A percentile compares a stretch with the other conserved stretches of the same genome.
Evolutionary conservation across 345 rosid genomes (phyloP).

Genomic region (Anastatica hierochuntica): DNA sequence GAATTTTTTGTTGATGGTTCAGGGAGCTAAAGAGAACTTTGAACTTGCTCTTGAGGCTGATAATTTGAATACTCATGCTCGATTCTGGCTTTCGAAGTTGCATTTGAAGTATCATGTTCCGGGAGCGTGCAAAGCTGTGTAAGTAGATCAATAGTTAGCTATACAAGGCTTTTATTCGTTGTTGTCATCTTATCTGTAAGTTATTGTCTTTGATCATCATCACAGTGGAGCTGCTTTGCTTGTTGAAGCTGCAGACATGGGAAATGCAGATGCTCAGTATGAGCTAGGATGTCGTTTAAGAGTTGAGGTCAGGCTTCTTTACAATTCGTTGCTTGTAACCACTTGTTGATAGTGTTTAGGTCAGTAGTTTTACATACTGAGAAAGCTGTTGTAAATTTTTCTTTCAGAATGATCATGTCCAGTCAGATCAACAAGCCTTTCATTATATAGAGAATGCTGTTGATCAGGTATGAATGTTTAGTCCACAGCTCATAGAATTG

Average conservation of each 20-base stretch:
- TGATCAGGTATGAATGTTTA: conserved; percentile 53
- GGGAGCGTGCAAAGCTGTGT: conserved; percentile 80
- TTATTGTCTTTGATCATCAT: conserved; percentile 7
- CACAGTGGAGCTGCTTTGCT: conserved; percentile 84
- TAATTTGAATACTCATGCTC: conserved; percentile 70
- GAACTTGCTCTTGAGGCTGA: conserved; percentile 79
- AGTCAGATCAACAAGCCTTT: conserved; percentile 86
- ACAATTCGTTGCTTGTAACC: background rate
- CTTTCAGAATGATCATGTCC: conserved; percentile 59
- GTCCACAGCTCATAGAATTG: background rate
- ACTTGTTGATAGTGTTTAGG: no score
- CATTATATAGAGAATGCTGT: conserved; percentile 84
- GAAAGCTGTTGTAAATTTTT: background rate
- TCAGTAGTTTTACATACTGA: no score
- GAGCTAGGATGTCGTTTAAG: conserved; percentile 79
- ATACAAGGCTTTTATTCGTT: background rate
- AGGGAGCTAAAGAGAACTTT: conserved; percentile 89
- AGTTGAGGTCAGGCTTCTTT: conserved; percentile 47
- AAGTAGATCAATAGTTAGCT: conserved; percentile 23
- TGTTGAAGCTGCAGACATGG: conserved; percentile 93
- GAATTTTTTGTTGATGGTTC: background rate
- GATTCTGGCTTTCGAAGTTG: conserved; percentile 70
- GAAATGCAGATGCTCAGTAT: conserved; percentile 81
- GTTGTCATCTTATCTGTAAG: background rate
- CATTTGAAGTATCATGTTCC: conserved; percentile 85